These are phyloP conservation scores for Tulasnella sp. DNA, from an alignment of 768 basidiomycete species.

Conservation along the genomic window DNA sequence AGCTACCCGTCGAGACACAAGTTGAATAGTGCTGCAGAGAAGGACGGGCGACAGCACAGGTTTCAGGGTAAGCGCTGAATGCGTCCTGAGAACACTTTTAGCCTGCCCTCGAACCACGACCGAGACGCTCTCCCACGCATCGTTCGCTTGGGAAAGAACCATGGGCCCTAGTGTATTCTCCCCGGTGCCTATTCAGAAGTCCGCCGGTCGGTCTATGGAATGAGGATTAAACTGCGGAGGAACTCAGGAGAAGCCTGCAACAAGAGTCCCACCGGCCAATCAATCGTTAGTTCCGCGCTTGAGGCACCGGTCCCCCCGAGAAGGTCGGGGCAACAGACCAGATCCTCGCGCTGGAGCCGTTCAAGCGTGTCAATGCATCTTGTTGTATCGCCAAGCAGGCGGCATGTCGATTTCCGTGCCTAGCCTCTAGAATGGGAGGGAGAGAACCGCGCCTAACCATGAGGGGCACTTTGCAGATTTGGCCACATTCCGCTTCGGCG, in stretches of 20 bases:
- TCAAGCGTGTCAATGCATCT: background rate
- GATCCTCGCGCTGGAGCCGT: background rate
- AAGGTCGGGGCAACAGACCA: background rate
- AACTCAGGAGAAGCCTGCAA: background rate
- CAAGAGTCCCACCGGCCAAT: background rate
- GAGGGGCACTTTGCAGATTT: background rate
- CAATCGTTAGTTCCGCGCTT: background rate
- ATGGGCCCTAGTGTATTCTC: background rate
- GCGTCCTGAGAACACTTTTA: background rate
- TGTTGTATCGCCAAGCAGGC: background rate
- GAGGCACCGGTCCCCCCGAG: background rate
- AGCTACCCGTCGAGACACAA: too few species aligned
- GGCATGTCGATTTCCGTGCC: too few species aligned
- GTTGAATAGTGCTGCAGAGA: background rate
- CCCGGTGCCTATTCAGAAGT: background rate
- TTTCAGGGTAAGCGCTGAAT: background rate
- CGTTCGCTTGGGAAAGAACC: background rate
- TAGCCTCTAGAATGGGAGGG: too few species aligned
- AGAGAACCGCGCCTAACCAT: background rate
- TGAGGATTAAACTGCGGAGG: background rate
- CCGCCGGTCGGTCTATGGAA: background rate
- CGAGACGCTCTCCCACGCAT: background rate
- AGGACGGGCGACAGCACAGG: background rate
- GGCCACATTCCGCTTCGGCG: background rate
- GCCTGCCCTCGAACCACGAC: background rate